Conservation (phyloP, 176 grass and related monocot genomes). For the Cenchrus fungigraminus region DNA sequence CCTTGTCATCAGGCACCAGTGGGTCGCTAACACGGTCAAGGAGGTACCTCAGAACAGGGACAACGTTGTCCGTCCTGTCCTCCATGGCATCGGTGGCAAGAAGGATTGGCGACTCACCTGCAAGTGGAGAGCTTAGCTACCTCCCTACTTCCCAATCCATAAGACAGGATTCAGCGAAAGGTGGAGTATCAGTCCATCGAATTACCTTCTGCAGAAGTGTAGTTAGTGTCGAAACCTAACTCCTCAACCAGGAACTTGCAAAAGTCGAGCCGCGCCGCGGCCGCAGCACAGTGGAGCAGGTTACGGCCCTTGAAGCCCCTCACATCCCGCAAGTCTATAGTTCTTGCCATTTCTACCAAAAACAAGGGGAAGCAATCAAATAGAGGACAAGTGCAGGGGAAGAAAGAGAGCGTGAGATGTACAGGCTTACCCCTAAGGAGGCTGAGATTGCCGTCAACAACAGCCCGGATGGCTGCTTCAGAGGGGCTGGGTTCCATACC, state of each 20-base stretch:
- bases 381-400: not conserved
- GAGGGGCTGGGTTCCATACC: not conserved
- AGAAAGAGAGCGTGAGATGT: not conserved
- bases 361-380: not conserved
- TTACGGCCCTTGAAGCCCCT: conserved; percentile 37
- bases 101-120: conserved; percentile 28
- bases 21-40: conserved; percentile 44
- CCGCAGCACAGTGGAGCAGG: conserved; percentile 44
- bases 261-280: conserved; percentile 29
- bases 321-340: conserved; percentile 16
- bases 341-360: conserved; percentile 18
- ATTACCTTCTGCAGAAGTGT: not conserved
- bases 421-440: conserved; percentile 34
- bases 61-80: not conserved
- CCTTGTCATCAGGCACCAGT: conserved; percentile 2
- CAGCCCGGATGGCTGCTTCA: conserved; percentile 15
- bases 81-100: not conserved
- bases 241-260: conserved; percentile 55
- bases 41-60: conserved; percentile 37
- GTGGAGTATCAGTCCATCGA: not conserved
- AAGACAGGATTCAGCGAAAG: not conserved
- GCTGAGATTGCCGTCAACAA: not conserved
- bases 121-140: not conserved
- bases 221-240: conserved; percentile 35
- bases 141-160: not conserved